Evolutionary conservation across 2,329 filamentous ascomycete species (phyloP), one percentile per base, ranked within the genome.

Genomic region (Epichloe baconii): DNA sequence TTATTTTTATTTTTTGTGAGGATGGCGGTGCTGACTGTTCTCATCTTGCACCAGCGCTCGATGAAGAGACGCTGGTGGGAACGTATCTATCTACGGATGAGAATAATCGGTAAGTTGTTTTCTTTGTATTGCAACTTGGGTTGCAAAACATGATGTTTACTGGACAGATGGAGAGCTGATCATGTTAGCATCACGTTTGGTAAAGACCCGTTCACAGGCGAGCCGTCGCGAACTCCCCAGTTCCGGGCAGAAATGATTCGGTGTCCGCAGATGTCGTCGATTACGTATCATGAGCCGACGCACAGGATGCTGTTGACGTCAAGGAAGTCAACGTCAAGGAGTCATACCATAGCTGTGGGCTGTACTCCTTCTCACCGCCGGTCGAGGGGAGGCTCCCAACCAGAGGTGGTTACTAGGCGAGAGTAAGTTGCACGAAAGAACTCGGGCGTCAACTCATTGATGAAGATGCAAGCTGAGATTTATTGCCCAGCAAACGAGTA

Each of bases 271-370:
- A 66, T 74, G 49, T 72, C 72, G 8, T 73, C 72, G 5, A 70
- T 79, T 55, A 67, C 69, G 51, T 77, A 74, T 50, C 71, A 76
- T 49, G 57, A 62, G 4, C 62, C 68, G 5, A 69, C 69, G 1
- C 62, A 69, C 51, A 67, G 61, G 40, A 59, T 77, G 4, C 59
- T 77, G 5, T 50, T 75, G 34, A 71, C 73, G 4, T 71, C 71
- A 6, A 60, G 66, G 1, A 58, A 62, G 15, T 64, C 67, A 3
- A 26, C 2, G 4, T 71, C 71, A 6, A 60, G 66, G 59, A 62
- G 15, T 64, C 67, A 2, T 62, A 58, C 12, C 54, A 56, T 42
- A 62, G 53, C 15, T 65, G 55, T 19, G 64, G 68, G 3, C 44
- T 74, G 10, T 67, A 62, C 54, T 58, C 67, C 17, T 72, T 74